Evolutionary conservation across 2,329 filamentous ascomycete genomes (phyloP).

Genomic region (Trichoderma atroviride): DNA sequence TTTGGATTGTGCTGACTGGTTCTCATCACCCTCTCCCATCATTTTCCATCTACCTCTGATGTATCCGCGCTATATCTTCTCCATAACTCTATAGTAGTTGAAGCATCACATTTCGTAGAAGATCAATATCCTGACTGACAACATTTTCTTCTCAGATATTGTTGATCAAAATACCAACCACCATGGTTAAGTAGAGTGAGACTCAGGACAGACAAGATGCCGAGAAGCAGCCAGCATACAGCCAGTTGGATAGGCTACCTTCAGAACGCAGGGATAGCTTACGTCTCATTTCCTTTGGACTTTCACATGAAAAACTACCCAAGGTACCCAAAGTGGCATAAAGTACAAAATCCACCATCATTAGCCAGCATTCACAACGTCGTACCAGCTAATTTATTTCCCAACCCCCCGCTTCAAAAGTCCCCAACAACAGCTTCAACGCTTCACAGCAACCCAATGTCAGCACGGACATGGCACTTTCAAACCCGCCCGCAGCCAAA

Average conservation of each 20-base stretch:
- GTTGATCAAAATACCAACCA: neutral
- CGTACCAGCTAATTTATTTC: neutral
- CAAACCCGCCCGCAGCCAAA: neutral
- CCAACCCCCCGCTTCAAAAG: neutral
- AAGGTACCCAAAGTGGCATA: neutral
- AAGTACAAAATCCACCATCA: neutral
- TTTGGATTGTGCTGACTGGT: neutral
- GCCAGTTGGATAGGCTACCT: neutral
- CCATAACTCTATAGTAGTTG: too few relatives aligned
- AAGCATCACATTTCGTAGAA: neutral
- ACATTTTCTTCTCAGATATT: neutral
- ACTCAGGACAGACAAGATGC: neutral
- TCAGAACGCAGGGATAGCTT: neutral
- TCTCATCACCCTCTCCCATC: too few relatives aligned
- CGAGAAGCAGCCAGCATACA: neutral
- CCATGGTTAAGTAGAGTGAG: neutral
- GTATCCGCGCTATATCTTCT: neutral
- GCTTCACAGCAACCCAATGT: neutral
- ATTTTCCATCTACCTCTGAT: neutral
- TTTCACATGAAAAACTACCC: neutral
- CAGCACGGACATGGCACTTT: neutral
- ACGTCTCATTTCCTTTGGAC: neutral
- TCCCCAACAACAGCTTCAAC: neutral
- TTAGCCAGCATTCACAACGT: neutral
- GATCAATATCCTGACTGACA: neutral